Evolutionary conservation across 2,329 filamentous ascomycete species (phyloP), one percentile per base, ranked within the genome.

Genomic region (Aspergillus ochraceus): DNA sequence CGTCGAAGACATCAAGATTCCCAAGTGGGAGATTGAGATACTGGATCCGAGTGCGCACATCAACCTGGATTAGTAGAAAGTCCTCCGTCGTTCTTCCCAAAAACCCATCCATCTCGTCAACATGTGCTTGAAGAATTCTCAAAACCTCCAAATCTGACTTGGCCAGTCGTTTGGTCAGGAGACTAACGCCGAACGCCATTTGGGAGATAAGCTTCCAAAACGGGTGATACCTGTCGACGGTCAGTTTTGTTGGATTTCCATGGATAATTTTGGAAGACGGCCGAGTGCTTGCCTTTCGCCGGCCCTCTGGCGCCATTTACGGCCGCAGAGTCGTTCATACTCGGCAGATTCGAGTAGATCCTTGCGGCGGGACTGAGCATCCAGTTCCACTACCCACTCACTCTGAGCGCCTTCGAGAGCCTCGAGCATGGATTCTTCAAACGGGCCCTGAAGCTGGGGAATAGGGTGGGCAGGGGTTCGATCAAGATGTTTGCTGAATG

Each of bases 91-190:
- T 90, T 19, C 90, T 87, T 74, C 96, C 91, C 36, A 98, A 80
- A 70, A 97, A 97, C 68, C 90, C 88, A 75, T 98, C 95, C 30
- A 98, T 86, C 75, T 98, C 94, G 71, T 97, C 91, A 61, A 98
- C 95, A 74, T 98, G 94, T 14, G 86, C 88, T 71, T 97, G 92
- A 58, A 98, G 82, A 55, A 98, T 98, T 64, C 84, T 88, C 64
- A 97, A 88, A 12, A 97, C 94, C 72, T 96, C 91, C 36, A 87
- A 83, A 66, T 96, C 90, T 66, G 91, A 96, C 76, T 94, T 96
- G 55, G 95, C 93, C 74, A 96, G 86, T 61, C 88, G 88, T 69
- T 93, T 88, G 57, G 96, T 86, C 59, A 98, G 79, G 49, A 98
- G 81, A 74, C 97, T 93, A 42, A 98, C 88, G 20, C 95, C 94